Conservation (phyloP, 148 eudicot genomes). For the Mesembryanthemum crystallinum region DNA sequence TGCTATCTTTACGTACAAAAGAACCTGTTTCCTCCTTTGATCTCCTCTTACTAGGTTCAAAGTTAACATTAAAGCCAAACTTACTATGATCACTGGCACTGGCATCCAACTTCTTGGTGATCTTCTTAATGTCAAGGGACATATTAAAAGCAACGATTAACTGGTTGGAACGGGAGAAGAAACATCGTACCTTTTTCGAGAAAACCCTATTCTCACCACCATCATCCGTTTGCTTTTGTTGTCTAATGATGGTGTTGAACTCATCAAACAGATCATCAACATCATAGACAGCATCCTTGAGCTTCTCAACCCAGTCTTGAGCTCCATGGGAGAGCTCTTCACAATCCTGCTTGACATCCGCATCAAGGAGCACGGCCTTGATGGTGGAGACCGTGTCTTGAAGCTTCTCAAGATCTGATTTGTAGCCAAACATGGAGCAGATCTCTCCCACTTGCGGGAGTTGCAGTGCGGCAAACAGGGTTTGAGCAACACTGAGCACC, state of each 20-base stretch:
- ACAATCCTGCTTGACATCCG: background rate
- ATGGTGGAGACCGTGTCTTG: constrained; percentile 2
- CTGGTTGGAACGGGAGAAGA: constrained; percentile 6
- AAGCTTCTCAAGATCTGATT: background rate
- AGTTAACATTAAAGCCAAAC: background rate
- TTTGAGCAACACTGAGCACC: background rate
- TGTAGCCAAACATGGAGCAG: constrained; percentile 5
- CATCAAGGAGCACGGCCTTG: background rate
- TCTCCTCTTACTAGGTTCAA: background rate
- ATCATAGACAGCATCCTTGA: constrained; percentile 11
- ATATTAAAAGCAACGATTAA: background rate
- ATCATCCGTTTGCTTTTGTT: background rate
- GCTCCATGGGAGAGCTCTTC: background rate
- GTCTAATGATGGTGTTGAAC: background rate
- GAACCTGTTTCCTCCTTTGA: background rate
- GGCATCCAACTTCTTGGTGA: background rate
- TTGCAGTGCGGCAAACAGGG: background rate
- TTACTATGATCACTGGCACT: background rate
- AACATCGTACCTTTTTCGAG: background rate
- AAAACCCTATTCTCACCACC: background rate
- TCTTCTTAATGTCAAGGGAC: background rate
- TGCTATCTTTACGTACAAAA: background rate
- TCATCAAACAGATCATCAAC: constrained; percentile 8
- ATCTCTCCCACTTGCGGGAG: background rate
- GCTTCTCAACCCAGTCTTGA: background rate